Evolutionary conservation across 495 filamentous ascomycete genomes (phyloP), one percentile per base, ranked within the genome.

Genomic region (Letharia lupina): DNA sequence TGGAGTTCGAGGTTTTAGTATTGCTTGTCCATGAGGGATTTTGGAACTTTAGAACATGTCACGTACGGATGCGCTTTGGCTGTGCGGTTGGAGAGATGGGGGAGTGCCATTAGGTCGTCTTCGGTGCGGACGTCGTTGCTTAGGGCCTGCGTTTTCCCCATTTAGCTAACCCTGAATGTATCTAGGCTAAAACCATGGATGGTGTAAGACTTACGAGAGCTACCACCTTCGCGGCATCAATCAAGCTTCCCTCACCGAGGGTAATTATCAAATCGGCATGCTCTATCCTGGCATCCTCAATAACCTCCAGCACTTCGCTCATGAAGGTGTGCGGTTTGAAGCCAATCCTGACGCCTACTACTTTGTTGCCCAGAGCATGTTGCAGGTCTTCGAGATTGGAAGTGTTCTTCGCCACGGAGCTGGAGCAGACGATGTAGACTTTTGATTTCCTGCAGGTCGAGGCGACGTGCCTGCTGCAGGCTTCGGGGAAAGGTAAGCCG

Each of bases 211-310:
- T 45, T 37, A 65, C 64, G 1, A 60, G 4, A 28, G 78, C 74
- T 62, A 84, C 75, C 4, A 87, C 77, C 72, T 88, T 88, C 2
- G 83, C 84, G 0, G 75, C 84, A 72, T 88, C 86, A 2, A 83
- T 84, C 67, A 88, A 69, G 47, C 80, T 84, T 0, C 86, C 86
- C 20, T 78, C 86, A 47, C 86, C 86, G 4, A 88, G 73, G 0
- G 86, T 88, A 35, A 89, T 69, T 44, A 89, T 70, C 28, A 81
- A 69, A 77, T 89, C 83, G 4, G 80, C 82, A 20, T 78, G 63
- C 23, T 73, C 75, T 20, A 70, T 70, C 15, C 77, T 72, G 0
- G 80, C 75, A 3, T 87, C 84, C 2, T 77, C 70, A 11, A 77
- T 71, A 40, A 87, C 81, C 59, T 83, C 77, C 4, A 88, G 64